Base-by-base conservation (phyloP, 352 stramenopile species). In the Pythium scleroteichum region DNA sequence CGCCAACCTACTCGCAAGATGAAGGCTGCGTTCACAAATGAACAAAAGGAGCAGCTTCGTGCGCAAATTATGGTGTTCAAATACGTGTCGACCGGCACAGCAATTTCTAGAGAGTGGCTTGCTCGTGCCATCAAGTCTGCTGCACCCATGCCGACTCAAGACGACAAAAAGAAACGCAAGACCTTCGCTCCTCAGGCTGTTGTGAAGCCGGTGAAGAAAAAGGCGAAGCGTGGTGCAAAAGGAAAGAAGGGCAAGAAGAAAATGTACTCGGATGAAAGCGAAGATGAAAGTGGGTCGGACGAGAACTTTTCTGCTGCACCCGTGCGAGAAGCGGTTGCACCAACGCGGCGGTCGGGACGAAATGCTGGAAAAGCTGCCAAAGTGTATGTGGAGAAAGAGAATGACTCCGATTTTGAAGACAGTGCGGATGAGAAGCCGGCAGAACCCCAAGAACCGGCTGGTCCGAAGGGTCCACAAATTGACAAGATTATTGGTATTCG, bases 11-110 rank as follows among this genome's bases (percentile, higher is more conserved):
- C 68, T 7, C 73, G 67, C 2, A 48, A 61, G 12, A 51, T 86
- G 20, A 82, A 85, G 51, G 82, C 82, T 26, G 79, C 71, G 5
- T 95, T 94, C 52, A 81, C 83, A 12, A 71, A 73, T 19, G 87
- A 95, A 54, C 87, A 95, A 53, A 96, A 96, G 59, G 87, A 96
- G 50, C 87, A 96, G 29, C 54, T 96, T 13, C 82, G 87, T 52
- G 84, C 87, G 33, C 87, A 96, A 58, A 96, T 96, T 64, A 95
- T 96, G 85, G 84, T 94, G 52, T 96, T 96, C 70, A 96, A 96
- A 55, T 95, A 91, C 64, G 91, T 83, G 19, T 90, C 85, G 4
- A 93, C 79, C 4, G 86, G 83, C 16, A 82, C 79, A 17, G 79
- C 75, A 2, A 95, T 95, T 48, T 79, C 85, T 26, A 88, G 85